Percentiles rank a stretch among this genome's conserved stretches.
Evolutionary conservation across 306 rosid species (phyloP).

Genomic region (Cicer chorassanicum): DNA sequence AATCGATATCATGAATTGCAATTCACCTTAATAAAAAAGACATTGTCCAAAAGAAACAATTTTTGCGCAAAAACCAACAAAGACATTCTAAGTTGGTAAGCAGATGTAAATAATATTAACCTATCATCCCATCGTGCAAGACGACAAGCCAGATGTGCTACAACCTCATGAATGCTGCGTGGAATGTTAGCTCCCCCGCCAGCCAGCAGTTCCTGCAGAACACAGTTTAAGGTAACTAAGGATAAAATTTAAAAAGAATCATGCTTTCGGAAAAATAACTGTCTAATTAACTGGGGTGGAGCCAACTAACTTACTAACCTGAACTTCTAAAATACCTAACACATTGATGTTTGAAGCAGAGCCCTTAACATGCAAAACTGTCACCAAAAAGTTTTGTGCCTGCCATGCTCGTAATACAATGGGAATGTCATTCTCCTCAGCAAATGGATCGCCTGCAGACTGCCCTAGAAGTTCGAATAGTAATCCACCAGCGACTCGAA

Average conservation of each 20-base stretch:
- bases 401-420: conserved; percentile 92
- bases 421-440: conserved; percentile 86
- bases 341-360: conserved; percentile 62
- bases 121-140: conserved; percentile 80
- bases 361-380: conserved; percentile 85
- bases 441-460: conserved; percentile 83
- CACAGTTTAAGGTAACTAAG: conserved; percentile 33
- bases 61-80: conserved; percentile 11
- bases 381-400: conserved; percentile 81
- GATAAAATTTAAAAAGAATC: not conserved
- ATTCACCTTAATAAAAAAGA: no score
- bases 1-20: not conserved
- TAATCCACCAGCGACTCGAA: conserved; percentile 91
- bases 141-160: conserved; percentile 62
- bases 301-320: conserved; percentile 76
- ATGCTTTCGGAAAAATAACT: not conserved
- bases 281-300: not conserved
- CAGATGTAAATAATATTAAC: conserved; percentile 44
- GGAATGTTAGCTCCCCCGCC: conserved; percentile 61
- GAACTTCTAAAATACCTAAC: conserved; percentile 87
- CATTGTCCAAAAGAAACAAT: no score
- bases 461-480: conserved; percentile 91
- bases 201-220: conserved; percentile 61
- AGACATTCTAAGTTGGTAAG: not conserved
- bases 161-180: conserved; percentile 56